phyloP scores from a whole-genome alignment of 768 basidiomycete genomes.

The Serpula lacrymans region DNA sequence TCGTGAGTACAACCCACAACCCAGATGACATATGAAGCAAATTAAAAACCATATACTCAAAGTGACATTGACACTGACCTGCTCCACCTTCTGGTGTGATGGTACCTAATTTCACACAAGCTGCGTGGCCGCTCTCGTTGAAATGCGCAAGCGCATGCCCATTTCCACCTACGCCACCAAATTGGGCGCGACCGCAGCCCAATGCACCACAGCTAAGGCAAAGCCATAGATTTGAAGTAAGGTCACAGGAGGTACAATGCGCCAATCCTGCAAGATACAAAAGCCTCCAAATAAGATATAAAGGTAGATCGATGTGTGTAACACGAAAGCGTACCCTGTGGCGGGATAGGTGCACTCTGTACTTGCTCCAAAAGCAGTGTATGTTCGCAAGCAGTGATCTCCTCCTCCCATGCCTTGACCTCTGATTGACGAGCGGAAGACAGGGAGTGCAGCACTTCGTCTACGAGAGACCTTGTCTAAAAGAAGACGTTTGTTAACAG shows the following conservation, averaged over 20 bases:
- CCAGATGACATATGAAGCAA: neutral
- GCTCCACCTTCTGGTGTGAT: conserved; percentile 94
- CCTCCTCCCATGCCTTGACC: conserved; percentile 98
- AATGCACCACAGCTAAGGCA: conserved; percentile 89
- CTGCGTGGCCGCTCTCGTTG: conserved; percentile 64
- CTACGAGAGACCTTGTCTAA: conserved; percentile 54
- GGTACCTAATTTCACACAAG: conserved; percentile 92
- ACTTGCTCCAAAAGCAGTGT: conserved; percentile 53
- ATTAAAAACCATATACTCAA: neutral
- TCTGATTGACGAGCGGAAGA: conserved; percentile 92
- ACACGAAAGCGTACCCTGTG: conserved; percentile 17
- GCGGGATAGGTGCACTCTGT: conserved; percentile 17
- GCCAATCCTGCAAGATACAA: conserved; percentile 63
- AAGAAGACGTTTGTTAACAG: neutral
- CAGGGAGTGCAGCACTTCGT: conserved; percentile 73
- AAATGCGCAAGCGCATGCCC: conserved; percentile 86
- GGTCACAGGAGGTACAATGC: conserved; percentile 77
- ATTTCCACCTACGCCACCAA: conserved; percentile 79
- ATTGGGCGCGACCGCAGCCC: conserved; percentile 86
- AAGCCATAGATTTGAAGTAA: conserved; percentile 93
- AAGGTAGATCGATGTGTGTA: neutral
- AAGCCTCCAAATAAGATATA: neutral
- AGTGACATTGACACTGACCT: conserved; percentile 43
- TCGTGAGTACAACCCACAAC: neutral
- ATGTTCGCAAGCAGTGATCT: conserved; percentile 85